Evolutionary conservation across 305 asterid species (phyloP).

Genomic region (Solanum hybrid): DNA sequence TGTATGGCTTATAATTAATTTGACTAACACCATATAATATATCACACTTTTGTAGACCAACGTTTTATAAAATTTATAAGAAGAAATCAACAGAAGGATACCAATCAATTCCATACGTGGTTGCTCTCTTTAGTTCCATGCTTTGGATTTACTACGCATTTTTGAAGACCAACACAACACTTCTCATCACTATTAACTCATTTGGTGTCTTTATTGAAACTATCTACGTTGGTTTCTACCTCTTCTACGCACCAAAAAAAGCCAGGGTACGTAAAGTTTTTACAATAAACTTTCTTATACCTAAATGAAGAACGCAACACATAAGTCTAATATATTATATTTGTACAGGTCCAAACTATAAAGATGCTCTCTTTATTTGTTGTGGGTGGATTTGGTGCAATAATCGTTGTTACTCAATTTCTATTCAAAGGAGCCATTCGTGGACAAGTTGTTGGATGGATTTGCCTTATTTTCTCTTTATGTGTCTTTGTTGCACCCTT

Average conservation of each 20-base stretch:
- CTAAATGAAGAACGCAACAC: background rate
- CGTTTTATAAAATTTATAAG: constrained; percentile 37
- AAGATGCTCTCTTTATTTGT: constrained; percentile 18
- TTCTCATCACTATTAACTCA: constrained; percentile 48
- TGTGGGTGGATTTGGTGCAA: no score
- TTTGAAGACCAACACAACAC: constrained; percentile 43
- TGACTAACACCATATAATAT: background rate
- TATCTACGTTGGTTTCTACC: constrained; percentile 28
- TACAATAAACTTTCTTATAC: background rate
- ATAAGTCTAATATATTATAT: background rate
- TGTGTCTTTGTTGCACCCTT: constrained; percentile 68
- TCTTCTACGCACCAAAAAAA: constrained; percentile 32
- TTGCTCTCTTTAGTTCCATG: constrained; percentile 44
- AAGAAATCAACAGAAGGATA: constrained; percentile 44
- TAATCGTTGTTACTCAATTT: constrained; percentile 32
- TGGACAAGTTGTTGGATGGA: constrained; percentile 59
- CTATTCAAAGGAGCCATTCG: constrained; percentile 35
- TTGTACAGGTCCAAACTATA: constrained; percentile 39
- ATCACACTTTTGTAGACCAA: constrained; percentile 26
- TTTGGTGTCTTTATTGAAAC: constrained; percentile 39
- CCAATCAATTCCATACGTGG: constrained; percentile 40
- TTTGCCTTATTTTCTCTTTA: constrained; percentile 58
- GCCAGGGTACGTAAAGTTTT: constrained; percentile 21
- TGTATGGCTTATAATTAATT: background rate
- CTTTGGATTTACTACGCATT: constrained; percentile 53